phyloP scores from a whole-genome alignment of 2,329 filamentous ascomycete species.

The Cladorrhinum sp. region DNA sequence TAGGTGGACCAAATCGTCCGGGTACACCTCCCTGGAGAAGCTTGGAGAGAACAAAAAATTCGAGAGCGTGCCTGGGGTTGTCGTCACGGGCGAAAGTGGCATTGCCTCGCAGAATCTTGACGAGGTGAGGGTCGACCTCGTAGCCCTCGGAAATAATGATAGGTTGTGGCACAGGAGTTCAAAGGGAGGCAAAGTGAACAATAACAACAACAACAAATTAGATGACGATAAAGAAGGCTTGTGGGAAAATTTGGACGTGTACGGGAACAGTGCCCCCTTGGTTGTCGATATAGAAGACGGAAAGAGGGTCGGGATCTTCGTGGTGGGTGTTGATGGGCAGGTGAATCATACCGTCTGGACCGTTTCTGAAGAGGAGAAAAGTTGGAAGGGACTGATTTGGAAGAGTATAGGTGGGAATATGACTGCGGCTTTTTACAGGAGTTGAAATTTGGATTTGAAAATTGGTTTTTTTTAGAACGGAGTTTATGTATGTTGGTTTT shows the following conservation, averaged over 20 bases:
- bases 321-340: conserved; percentile 2
- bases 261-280: conserved; percentile 11
- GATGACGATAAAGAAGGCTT: no score
- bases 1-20: background rate
- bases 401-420: conserved; percentile 4
- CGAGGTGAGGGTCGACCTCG: background rate
- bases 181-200: background rate
- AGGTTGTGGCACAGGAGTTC: background rate
- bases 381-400: conserved; percentile 11
- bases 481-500: no score
- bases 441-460: no score
- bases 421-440: conserved; percentile 3
- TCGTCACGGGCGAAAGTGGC: background rate
- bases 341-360: conserved; percentile 12
- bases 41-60: background rate
- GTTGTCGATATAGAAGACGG: background rate
- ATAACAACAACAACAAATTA: no score
- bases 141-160: background rate
- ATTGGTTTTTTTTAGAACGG: no score
- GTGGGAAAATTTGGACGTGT: conserved; percentile 11
- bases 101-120: background rate
- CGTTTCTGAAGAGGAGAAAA: conserved; percentile 3
- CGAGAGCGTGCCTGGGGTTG: background rate
- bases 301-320: conserved; percentile 1
- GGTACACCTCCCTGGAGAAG: background rate